Base-by-base conservation (phyloP, 345 rosid genomes). In the Zanthoxylum bungeanum region DNA sequence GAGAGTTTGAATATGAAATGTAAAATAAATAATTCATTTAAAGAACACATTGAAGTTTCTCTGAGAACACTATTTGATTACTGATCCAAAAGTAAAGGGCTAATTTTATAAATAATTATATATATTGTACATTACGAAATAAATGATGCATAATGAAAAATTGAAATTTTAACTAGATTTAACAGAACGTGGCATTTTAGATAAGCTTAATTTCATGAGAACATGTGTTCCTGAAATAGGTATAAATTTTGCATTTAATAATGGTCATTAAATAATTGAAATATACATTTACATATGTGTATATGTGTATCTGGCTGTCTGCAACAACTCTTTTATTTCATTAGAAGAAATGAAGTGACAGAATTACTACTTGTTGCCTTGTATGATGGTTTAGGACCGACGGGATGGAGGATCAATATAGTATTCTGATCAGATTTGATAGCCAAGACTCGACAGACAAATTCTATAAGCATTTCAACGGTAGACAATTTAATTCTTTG, bases 351-450 rank as follows among this genome's bases (percentile, higher is more conserved):
- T n/a, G 55, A 21, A 50, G 30, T 50, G 59, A 50, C 59, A 10
- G n/a, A 66, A 46, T 49, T n/a, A 7, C 57, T 68, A 61, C 0
- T 36, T 63, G 60, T 65, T 72, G 22, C 44, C 39, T 64, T 74
- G 11, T 8, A 10, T 73, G 68, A 21, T 58, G 75, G 33, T 66
- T 71, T 79, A 94, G 98, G 89, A 90, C 80, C 36, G 99, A 95
- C 53, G 97, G 85, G 46, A 73, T 85, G 81, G 97, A 88, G 60
- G 96, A 92, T 76, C 83, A 71, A 3, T 95, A 91, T 67, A 85
- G 88, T 76, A 82, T 87, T 76, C 77, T 95, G 80, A 95, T 91
- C 69, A 84, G 90, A 69, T 92, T 91, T 79, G 93, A 92, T 71
- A 72, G 70, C 77, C 98, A 92, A 75, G 93, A 86, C 67, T 85